Evolutionary conservation across 2,329 filamentous ascomycete species (phyloP).

Genomic region (Trichoderma oligosporum): DNA sequence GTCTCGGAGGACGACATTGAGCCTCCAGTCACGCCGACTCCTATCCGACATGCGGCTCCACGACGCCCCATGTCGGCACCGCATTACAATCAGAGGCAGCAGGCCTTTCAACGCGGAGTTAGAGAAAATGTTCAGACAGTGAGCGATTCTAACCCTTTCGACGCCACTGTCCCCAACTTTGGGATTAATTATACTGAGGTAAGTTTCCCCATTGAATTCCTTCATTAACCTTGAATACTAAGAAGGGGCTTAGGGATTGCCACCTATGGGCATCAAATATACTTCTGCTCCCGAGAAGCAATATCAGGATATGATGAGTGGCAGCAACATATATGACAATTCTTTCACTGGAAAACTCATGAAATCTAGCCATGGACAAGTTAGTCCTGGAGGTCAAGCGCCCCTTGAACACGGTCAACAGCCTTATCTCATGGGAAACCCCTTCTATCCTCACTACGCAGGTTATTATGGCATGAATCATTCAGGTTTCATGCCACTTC

Average conservation of each 20-base stretch:
- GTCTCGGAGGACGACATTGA: background rate
- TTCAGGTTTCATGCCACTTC: background rate
- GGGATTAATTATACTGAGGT: background rate
- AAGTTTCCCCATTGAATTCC: background rate
- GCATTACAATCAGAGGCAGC: background rate
- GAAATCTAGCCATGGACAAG: background rate
- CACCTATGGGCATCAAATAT: background rate
- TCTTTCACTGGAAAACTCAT: background rate
- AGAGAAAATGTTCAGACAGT: background rate
- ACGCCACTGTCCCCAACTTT: background rate
- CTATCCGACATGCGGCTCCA: conserved; percentile 5
- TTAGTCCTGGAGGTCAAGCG: background rate
- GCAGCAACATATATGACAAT: background rate
- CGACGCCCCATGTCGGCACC: background rate
- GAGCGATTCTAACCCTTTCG: background rate
- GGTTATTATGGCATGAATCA: background rate
- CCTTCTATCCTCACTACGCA: background rate
- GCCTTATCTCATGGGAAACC: background rate
- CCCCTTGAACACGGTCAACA: background rate
- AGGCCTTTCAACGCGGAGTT: background rate
- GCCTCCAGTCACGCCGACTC: conserved; percentile 19
- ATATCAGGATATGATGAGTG: background rate
- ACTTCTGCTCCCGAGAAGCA: background rate
- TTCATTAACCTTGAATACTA: background rate
- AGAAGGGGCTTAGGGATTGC: background rate